Base-by-base conservation (phyloP, 352 stramenopile species). In the Thalassiosira hispida region DNA sequence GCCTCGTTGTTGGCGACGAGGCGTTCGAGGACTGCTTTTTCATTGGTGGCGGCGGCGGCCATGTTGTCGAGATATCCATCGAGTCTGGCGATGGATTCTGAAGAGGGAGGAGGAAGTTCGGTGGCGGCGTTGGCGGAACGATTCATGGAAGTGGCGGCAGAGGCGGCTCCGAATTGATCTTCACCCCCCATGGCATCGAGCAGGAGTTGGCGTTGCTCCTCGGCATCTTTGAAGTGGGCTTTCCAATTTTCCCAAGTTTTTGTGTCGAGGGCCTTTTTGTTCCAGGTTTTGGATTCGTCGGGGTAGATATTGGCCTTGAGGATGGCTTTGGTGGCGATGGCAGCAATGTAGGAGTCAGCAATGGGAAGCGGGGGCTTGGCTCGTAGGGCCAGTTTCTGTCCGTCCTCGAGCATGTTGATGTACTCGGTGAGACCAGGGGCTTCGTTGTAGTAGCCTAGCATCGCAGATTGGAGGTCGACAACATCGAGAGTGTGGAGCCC, bases 321-420 rank as follows among this genome's bases (percentile, higher is more conserved):
- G 0, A 79, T 31, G 0, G 59, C 18, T n/a, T 27, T 66, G 16
- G 55, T 49, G 9, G 70, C 70, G 27, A 55, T 79, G 49, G 59
- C 42, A 12, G 53, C n/a, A 0, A 79, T 14, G 4, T 29, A 40
- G 9, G 33, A 22, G n/a, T 79, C 38, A 1, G 29, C 29, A 6
- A 79, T 66, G 2, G 49, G 59, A 9, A 72, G 51, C 23, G 1
- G 1, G n/a, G 16, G n/a, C 8, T 60, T 52, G 25, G 33, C 57
- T 2, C 57, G 22, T 2, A 8, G 16, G 12, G 49, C 9, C 0
- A n/a, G 0, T 55, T 77, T 72, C 25, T 79, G 60, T 0, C 49
- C 60, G 5, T 55, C 70, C 25, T 79, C 40, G 33, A 79, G 35
- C n/a, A 20, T 42, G 70, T 66, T 69, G 60, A 72, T 72, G 59